Conservation (phyloP, 2,329 filamentous ascomycete genomes). For the Pseudogymnoascus sp. region DNA sequence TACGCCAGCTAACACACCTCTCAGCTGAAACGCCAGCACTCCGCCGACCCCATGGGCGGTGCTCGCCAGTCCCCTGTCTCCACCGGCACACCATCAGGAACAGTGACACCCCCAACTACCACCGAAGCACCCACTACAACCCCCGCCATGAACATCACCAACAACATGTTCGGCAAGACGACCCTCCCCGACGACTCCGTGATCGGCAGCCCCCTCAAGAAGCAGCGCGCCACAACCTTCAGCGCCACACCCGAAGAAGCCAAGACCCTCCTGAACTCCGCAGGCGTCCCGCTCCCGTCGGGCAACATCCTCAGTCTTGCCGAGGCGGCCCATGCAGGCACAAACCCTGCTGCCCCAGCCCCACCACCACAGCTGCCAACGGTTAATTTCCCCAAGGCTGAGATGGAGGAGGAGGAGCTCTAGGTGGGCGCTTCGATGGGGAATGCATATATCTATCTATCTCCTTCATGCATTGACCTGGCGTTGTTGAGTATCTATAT, state of each 20-base stretch:
- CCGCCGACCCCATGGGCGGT: slow-evolving; percentile 55
- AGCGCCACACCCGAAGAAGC: slow-evolving; percentile 8
- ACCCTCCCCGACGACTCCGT: slow-evolving; percentile 38
- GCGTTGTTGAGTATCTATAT: slow-evolving; percentile 3
- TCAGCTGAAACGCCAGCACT: slow-evolving; percentile 75
- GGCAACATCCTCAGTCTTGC: slow-evolving; percentile 6
- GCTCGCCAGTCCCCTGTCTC: slow-evolving; percentile 40
- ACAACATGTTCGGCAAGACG: slow-evolving; percentile 35
- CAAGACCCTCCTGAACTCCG: slow-evolving; percentile 8
- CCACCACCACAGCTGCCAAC: neutral
- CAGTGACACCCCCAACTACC: slow-evolving; percentile 36
- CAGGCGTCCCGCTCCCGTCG: neutral
- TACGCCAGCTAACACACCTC: slow-evolving; percentile 22
- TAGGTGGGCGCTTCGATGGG: neutral
- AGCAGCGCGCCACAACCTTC: slow-evolving; percentile 43
- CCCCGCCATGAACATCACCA: slow-evolving; percentile 22
- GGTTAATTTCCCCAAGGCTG: neutral
- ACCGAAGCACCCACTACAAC: slow-evolving; percentile 27
- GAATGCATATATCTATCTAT: neutral
- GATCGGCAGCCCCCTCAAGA: slow-evolving; percentile 67
- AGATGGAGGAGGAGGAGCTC: neutral
- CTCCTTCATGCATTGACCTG: neutral
- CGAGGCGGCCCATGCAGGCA: neutral
- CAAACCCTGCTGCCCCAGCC: neutral
- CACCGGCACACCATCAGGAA: slow-evolving; percentile 33